Evolutionary conservation across 352 stramenopile species (phyloP), one percentile per base, ranked within the genome.

Genomic region (Pelagophyceae sp.): DNA sequence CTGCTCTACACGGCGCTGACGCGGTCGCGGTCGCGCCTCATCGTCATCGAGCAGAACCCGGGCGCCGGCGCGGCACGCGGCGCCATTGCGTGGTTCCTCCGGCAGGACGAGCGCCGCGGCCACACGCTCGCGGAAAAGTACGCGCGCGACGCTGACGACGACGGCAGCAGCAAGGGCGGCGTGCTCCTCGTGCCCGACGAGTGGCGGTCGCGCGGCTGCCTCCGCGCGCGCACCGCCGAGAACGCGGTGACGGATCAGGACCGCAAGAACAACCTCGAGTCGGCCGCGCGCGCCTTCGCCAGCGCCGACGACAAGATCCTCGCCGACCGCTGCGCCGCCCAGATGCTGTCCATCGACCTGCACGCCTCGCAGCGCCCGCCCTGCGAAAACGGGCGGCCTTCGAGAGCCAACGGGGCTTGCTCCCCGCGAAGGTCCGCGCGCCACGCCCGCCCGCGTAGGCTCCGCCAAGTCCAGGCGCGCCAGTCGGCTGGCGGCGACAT

Each of bases 1-100:
- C 29, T 71, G 3, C 33, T 71, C 29, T 71, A 71, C 61, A 71
- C 61, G 61, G 61, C 61, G 29, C 61, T 71, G 61, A 71, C 61
- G 61, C 61, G 61, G 15, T 37, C 29, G n/a, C 61, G 61, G 61
- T 38, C 15, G 3, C 29, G 33, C 29, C 33, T 71, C 29, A 29
- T 71, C 33, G 27, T 71, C 61, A 1, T 71, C 29, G 61, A 71
- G 25, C 29, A 23, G 15, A 27, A 35, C 45, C 45, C 23, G 3
- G 38, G 20, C 15, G 61, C 6, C 15, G 61, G 61, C 61, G 61
- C 31, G n/a, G 61, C 61, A 1, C 6, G 1, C 3, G 61, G 11
- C 33, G 61, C 61, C 6, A 25, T 19, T 31, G 38, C 37, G n/a
- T 71, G 37, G n/a, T 71, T 71, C 61, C 6, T 15, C 3, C 15